These are phyloP conservation scores for Zymoseptoria ardabiliae DNA, from an alignment of 2,329 filamentous ascomycete species.

Conservation along the genomic window DNA sequence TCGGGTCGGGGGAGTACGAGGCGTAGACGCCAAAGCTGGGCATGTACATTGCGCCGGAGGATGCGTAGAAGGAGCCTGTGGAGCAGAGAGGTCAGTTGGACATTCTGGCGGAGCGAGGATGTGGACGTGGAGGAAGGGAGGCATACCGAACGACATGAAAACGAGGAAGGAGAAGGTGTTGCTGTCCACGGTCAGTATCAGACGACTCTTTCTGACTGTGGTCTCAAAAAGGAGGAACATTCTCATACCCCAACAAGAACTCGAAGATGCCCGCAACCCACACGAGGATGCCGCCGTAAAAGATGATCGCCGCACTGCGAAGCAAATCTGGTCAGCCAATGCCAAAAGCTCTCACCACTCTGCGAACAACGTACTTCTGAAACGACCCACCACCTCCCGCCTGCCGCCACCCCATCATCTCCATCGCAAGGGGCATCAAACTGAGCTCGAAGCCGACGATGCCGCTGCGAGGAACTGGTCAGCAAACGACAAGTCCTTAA, in stretches of 20 bases:
- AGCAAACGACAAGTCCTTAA: background rate
- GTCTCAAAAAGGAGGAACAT: background rate
- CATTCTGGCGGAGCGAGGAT: background rate
- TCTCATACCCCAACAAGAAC: slow-evolving; percentile 10
- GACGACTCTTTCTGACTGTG: too few species aligned
- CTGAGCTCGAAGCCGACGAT: slow-evolving; percentile 18
- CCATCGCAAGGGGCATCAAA: slow-evolving; percentile 17
- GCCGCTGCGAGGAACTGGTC: background rate
- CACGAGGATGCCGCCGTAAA: slow-evolving; percentile 17
- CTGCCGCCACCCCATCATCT: slow-evolving; percentile 18
- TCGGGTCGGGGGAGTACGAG: slow-evolving; percentile 10
- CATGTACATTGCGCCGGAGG: slow-evolving; percentile 12
- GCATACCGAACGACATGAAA: slow-evolving; percentile 16
- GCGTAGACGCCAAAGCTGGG: slow-evolving; percentile 13
- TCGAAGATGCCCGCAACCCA: slow-evolving; percentile 15
- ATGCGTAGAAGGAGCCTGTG: slow-evolving; percentile 14
- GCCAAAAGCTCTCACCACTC: background rate
- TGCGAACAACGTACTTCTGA: slow-evolving; percentile 10
- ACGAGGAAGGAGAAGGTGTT: slow-evolving; percentile 20
- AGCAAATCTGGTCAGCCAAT: background rate
- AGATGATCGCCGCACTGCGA: slow-evolving; percentile 14
- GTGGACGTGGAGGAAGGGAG: background rate
- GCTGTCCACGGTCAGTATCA: background rate
- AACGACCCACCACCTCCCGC: slow-evolving; percentile 8
- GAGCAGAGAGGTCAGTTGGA: background rate